Base-by-base conservation (phyloP, 495 filamentous ascomycete genomes). In the Hypoxylon intermedium region DNA sequence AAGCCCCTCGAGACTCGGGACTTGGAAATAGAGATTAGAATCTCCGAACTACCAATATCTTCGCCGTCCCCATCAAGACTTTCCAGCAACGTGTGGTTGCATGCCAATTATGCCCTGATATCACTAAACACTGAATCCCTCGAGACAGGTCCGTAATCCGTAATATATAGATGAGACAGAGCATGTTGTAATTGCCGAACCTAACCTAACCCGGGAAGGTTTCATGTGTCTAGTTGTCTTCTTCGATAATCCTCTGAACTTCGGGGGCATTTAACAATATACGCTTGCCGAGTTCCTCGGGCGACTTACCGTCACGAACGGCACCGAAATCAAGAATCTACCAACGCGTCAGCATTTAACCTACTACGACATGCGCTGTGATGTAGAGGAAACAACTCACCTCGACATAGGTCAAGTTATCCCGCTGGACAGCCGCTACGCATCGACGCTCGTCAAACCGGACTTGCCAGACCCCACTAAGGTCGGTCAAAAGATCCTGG, bases 401-500 rank as follows among this genome's bases (percentile, higher is more conserved):
- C 85, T 99, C 94, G 43, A 99, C 91, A 68, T 96, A 98, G 4
- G 95, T 98, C 66, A 96, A 69, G 60, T 86, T 87, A 48, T 95
- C 90, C 37, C 94, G 82, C 78, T 99, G 95, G 59, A 99, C 94
- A 24, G 94, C 94, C 44, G 94, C 94, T 38, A 99, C 94, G 72
- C 94, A 99, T 73, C 92, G 81, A 56, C 94, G 83, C 70, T 96
- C 90, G 71, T 99, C 92, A 74, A 99, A 99, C 69, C 92, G 92
- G 67, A 99, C 94, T 76, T 99, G 94, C 94, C 94, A 99, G 34
- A 99, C 94, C 6, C 92, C 91, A 65, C 87, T 92, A 52, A 99
- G 81, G 69, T 97, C 92, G n/a, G 91, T 97, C 61, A 99, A 82
- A 20, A 99, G 84, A 76, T 99, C 94, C 55, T 92, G 87, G 36